These are phyloP conservation scores for Penicillium nucicola DNA, from an alignment of 495 filamentous ascomycete genomes.

Conservation along the genomic window DNA sequence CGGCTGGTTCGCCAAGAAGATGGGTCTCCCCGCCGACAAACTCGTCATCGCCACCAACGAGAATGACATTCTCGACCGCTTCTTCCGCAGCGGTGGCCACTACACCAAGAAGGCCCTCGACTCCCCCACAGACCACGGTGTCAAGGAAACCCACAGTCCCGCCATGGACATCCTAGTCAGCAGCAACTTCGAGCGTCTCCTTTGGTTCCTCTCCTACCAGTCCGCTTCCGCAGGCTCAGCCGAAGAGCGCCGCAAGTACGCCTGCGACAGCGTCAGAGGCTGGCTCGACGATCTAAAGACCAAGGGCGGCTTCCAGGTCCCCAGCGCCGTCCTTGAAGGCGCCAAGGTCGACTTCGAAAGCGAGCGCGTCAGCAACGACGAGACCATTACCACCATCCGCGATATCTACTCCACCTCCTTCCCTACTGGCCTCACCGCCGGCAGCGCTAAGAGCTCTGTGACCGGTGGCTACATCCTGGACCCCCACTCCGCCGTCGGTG, in stretches of 20 bases:
- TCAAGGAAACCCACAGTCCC: conserved; percentile 79
- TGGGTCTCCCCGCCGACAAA: conserved; percentile 84
- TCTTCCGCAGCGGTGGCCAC: conserved; percentile 75
- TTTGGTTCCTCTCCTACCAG: conserved; percentile 87
- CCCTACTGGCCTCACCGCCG: conserved; percentile 25
- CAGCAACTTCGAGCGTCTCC: conserved; percentile 91
- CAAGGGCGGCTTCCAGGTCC: conserved; percentile 76
- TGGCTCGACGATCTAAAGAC: conserved; percentile 78
- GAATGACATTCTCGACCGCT: conserved; percentile 84
- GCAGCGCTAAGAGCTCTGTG: conserved; percentile 32
- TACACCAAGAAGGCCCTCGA: conserved; percentile 62
- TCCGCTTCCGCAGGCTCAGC: conserved; percentile 35
- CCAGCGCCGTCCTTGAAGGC: conserved; percentile 59
- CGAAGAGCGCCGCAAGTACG: conserved; percentile 37
- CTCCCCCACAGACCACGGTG: neutral
- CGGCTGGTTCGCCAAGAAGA: conserved; percentile 84
- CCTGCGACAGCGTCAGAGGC: conserved; percentile 55
- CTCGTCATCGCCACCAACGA: conserved; percentile 88
- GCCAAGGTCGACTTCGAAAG: conserved; percentile 71
- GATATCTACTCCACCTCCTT: conserved; percentile 52
- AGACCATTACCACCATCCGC: conserved; percentile 74
- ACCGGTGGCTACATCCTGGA: conserved; percentile 54
- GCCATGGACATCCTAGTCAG: conserved; percentile 97
- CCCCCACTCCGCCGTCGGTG: conserved; percentile 85
- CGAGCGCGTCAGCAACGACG: conserved; percentile 74